phyloP scores from a whole-genome alignment of 2,329 filamentous ascomycete species.

The Diaporthe vaccinii region DNA sequence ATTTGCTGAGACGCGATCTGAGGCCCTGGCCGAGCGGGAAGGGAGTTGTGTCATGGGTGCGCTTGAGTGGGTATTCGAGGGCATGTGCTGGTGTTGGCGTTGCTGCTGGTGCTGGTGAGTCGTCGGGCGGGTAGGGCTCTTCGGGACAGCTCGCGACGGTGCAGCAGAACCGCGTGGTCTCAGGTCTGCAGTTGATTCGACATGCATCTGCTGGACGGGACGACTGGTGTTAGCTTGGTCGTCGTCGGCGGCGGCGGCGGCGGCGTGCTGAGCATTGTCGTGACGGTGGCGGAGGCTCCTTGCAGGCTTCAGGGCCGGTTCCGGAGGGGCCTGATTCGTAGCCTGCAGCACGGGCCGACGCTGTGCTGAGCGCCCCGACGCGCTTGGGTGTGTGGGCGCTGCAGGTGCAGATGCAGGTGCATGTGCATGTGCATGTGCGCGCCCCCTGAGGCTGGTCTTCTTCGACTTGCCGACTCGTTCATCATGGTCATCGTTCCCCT shows the following conservation, averaged over 20 bases:
- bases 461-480: not conserved
- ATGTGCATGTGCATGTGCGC: slow-evolving; percentile 17
- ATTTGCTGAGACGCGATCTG: slow-evolving; percentile 38
- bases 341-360: slow-evolving; percentile 40
- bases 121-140: slow-evolving; percentile 13
- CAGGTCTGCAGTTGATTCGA: slow-evolving; percentile 6
- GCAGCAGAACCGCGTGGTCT: slow-evolving; percentile 35
- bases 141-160: slow-evolving; percentile 25
- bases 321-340: slow-evolving; percentile 37
- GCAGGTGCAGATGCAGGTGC: slow-evolving; percentile 20
- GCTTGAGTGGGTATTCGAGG: slow-evolving; percentile 2
- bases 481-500: not conserved
- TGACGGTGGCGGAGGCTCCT: slow-evolving; percentile 31
- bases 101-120: not conserved
- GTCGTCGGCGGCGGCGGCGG: not conserved
- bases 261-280: not conserved
- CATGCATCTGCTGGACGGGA: slow-evolving; percentile 30
- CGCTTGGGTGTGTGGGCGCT: not conserved
- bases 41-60: slow-evolving; percentile 36
- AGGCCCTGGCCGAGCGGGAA: slow-evolving; percentile 35
- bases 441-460: not conserved
- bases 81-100: not conserved
- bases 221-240: slow-evolving; percentile 18
- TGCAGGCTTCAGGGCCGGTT: slow-evolving; percentile 30
- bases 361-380: slow-evolving; percentile 27